phyloP scores from a whole-genome alignment of 148 eudicot genomes.

The Oxyria digyna region DNA sequence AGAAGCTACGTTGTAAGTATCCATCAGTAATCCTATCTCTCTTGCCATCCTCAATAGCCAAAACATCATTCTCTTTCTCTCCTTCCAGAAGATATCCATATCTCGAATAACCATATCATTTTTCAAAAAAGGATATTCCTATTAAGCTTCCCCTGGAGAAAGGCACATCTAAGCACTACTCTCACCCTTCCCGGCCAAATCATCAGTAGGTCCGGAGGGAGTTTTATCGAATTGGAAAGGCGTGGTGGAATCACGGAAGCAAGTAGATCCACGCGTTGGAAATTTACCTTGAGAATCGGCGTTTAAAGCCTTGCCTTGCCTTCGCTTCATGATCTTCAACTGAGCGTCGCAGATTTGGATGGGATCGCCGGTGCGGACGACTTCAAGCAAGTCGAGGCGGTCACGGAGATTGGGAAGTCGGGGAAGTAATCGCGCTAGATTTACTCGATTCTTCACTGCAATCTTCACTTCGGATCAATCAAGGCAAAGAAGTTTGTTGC shows the following conservation, averaged over 20 bases:
- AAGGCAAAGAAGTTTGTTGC: too few relatives aligned
- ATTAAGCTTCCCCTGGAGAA: slow-evolving; percentile 59
- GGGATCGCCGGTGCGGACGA: slow-evolving; percentile 58
- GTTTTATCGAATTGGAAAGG: slow-evolving; percentile 43
- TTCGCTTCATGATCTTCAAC: slow-evolving; percentile 74
- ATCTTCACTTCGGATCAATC: too few relatives aligned
- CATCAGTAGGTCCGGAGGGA: slow-evolving; percentile 20
- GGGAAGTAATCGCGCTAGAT: slow-evolving; percentile 92
- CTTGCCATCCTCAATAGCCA: slow-evolving; percentile 51
- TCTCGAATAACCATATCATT: too few relatives aligned
- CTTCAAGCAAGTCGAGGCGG: slow-evolving; percentile 90
- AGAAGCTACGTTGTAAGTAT: too few relatives aligned
- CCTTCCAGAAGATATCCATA: slow-evolving; percentile 63
- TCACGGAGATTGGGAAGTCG: slow-evolving; percentile 86
- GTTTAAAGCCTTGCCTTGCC: slow-evolving; percentile 18
- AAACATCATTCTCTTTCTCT: slow-evolving; percentile 29
- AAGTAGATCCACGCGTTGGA: slow-evolving; percentile 62
- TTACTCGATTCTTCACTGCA: slow-evolving; percentile 73
- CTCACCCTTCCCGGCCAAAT: background rate
- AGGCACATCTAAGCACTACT: slow-evolving; percentile 23
- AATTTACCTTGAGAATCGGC: slow-evolving; percentile 23
- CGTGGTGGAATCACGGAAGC: slow-evolving; percentile 33
- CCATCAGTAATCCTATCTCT: slow-evolving; percentile 75
- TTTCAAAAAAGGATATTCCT: too few relatives aligned
- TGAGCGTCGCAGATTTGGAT: slow-evolving; percentile 78